phyloP scores from a whole-genome alignment of 129 eudicot genomes.

The Helichrysum umbraculigerum region DNA sequence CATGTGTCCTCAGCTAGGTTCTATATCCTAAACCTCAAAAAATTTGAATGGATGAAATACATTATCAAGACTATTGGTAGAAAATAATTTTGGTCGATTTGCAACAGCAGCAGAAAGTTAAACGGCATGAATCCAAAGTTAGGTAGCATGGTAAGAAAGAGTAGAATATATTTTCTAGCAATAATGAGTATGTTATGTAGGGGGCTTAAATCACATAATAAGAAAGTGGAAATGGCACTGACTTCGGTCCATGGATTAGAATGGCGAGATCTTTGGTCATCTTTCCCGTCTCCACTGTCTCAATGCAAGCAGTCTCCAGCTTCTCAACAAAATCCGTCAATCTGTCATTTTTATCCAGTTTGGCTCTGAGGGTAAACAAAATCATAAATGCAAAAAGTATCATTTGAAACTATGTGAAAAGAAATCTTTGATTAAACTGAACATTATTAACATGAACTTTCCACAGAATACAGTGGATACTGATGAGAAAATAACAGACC shows the following conservation, averaged over 20 bases:
- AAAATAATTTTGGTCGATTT: neutral
- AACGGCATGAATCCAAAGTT: neutral
- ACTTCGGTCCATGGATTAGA: constrained; percentile 85
- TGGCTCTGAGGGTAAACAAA: constrained; percentile 47
- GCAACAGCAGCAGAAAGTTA: constrained; percentile 16
- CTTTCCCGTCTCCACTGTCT: constrained; percentile 89
- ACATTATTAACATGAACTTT: neutral
- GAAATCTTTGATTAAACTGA: neutral
- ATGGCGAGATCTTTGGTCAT: constrained; percentile 99
- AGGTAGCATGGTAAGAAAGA: constrained; percentile 3
- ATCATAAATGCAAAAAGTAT: neutral
- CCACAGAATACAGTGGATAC: neutral
- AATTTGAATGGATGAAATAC: neutral
- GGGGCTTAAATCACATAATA: neutral
- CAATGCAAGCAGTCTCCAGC: constrained; percentile 80
- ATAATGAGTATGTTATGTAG: neutral
- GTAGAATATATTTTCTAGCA: neutral
- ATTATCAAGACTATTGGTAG: neutral
- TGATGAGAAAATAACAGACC: constrained; percentile 45
- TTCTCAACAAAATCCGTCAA: constrained; percentile 67
- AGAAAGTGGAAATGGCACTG: constrained; percentile 23
- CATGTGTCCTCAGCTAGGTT: neutral
- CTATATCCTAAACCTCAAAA: neutral
- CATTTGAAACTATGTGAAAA: neutral
- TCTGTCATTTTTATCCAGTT: constrained; percentile 67